phyloP scores from a whole-genome alignment of 495 filamentous ascomycete genomes.

The Neurospora sp. region DNA sequence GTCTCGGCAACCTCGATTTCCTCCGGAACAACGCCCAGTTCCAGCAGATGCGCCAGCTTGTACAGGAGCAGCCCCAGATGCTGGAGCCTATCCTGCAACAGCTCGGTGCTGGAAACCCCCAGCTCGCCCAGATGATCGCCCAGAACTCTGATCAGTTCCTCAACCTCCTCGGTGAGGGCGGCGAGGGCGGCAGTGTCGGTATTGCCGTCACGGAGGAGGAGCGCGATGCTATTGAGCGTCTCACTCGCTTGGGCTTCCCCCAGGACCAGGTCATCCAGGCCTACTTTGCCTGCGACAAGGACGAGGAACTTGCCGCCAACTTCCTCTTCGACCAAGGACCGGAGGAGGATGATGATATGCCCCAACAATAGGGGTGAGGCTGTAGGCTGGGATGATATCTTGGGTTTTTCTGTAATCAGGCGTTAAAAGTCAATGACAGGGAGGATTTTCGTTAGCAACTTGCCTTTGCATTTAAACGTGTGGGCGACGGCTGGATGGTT shows the following conservation, averaged over 20 bases:
- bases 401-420: not conserved
- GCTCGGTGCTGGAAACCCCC: constrained; percentile 89
- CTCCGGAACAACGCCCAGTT: constrained; percentile 95
- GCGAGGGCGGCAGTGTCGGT: constrained; percentile 68
- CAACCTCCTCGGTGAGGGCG: constrained; percentile 73
- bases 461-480: not conserved
- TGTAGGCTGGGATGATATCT: not conserved
- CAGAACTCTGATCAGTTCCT: constrained; percentile 89
- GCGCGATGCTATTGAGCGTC: constrained; percentile 87
- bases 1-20: constrained; percentile 77
- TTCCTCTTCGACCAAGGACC: constrained; percentile 89
- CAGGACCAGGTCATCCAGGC: constrained; percentile 93
- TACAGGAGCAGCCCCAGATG: constrained; percentile 96
- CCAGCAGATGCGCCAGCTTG: constrained; percentile 91
- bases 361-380: constrained; percentile 14
- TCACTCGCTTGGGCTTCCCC: constrained; percentile 85
- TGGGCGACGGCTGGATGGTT: constrained; percentile 1
- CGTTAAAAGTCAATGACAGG: not conserved
- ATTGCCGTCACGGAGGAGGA: constrained; percentile 93
- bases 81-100: constrained; percentile 95
- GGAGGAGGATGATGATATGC: constrained; percentile 60
- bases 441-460: not conserved
- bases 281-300: constrained; percentile 99
- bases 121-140: constrained; percentile 82
- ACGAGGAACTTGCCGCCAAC: constrained; percentile 94